Base-by-base conservation (phyloP, 1,139 yeast genomes). In the Yarrowia galli region DNA sequence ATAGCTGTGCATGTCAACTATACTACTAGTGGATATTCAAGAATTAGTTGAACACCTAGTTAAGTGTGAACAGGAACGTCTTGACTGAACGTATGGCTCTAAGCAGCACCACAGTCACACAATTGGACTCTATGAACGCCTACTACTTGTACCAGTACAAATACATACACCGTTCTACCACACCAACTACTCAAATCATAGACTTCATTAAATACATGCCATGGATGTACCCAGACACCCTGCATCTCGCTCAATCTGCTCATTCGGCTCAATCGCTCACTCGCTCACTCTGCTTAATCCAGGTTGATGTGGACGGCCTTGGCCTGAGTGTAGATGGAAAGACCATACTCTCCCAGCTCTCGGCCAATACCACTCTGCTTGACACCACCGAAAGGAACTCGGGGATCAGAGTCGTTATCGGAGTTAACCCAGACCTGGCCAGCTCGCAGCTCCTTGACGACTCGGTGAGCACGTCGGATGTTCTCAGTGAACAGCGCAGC, bases 351-450 rank as follows among this genome's bases (percentile, higher is more conserved):
- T 69, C 97, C 97, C 73, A 92, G 83, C 80, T 92, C 97, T 77
- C 96, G 86, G 69, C 97, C 97, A 71, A 90, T 84, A 73, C 97
- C 97, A 74, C 91, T 85, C 87, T 86, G 83, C 81, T 92, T 92
- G 75, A 83, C 84, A 56, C 91, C 91, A 73, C 97, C 97, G 76
- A 92, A 92, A 70, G 97, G 97, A 71, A 90, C 83, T 73, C 86
- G 87, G 69, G 82, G 79, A 74, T 89, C 93, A 67, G 91, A 87
- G 76, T 90, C 95, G 76, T 92, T 91, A 67, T 93, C 87, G 13
- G 93, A 87, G 76, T 91, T 88, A 76, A 89, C 83, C 90, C 93
- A 91, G 70, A 90, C 85, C 73, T 92, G 89, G 75, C 97, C 97
- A 40, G 96, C 87, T 73, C 85, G 85, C 69, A 90, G 76, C 73